Evolutionary conservation across 2,329 filamentous ascomycete genomes (phyloP), one percentile per base, ranked within the genome.

Genomic region (Clonostachys sp.): DNA sequence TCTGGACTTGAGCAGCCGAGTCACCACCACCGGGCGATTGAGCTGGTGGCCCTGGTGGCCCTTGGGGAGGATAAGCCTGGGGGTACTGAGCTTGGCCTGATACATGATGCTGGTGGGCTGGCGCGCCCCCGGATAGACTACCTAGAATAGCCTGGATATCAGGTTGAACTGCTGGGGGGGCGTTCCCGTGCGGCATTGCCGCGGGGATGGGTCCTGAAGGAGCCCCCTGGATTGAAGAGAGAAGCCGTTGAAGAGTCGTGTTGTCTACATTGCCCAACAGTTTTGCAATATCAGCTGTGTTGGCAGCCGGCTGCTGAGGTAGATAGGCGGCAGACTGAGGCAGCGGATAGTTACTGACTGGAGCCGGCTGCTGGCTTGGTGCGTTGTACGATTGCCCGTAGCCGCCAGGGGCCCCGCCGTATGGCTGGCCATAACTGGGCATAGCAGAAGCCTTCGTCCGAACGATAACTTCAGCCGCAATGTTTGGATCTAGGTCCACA

Each of bases 401-500:
- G 34, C 56, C 58, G 33, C 53, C 50, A 44, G 50, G 52, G 34
- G 42, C 46, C 13, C 50, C 51, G 9, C 56, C 52, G 42, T 65
- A 65, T 10, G 55, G 49, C 55, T 67, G 63, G 14, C 55, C 53
- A 45, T 67, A 64, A 51, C 51, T 56, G 3, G 63, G 61, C 8
- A 71, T 54, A 12, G 59, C 58, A 3, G 63, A 61, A 12, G 72
- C 66, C 63, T 88, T 91, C 45, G 85, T 81, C 49, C 89, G 81
- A 40, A 86, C 64, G 48, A 95, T 87, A 14, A 97, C 80, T 56
- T 95, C 89, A 14, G 87, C 89, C 5, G 89, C 90, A 42, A 91
- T 83, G 6, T 73, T 66, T 1, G 91, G 87, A 35, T 95, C 87
- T 3, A 96, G 76, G 56, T 91, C 84, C 48, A 87, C 81, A 62